Evolutionary conservation across 106 monocot species (phyloP).

Genomic region (Dendrobium chrysotoxum): DNA sequence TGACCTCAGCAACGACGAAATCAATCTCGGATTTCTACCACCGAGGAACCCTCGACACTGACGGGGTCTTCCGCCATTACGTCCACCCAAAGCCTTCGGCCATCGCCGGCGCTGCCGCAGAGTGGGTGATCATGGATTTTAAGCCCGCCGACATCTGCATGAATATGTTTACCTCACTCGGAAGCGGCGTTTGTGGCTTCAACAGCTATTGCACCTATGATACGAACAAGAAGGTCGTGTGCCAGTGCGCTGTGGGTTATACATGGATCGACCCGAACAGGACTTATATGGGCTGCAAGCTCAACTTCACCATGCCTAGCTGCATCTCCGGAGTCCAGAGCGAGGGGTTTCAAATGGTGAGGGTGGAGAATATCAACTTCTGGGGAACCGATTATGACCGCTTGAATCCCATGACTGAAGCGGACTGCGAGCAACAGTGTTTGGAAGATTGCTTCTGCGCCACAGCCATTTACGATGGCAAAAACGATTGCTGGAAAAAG

Average conservation of each 20-base stretch:
- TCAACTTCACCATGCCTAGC: background rate
- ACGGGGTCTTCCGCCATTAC: conserved; percentile 10
- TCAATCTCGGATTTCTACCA: background rate
- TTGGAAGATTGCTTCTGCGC: background rate
- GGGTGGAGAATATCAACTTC: background rate
- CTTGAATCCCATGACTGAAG: conserved; percentile 1
- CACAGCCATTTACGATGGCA: background rate
- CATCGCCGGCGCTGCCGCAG: background rate
- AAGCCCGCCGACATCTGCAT: background rate
- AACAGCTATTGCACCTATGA: conserved; percentile 8
- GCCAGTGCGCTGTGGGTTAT: conserved; percentile 7
- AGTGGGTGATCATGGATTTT: background rate
- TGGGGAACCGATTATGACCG: background rate
- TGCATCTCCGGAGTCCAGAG: background rate
- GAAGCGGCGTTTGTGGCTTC: conserved; percentile 10
- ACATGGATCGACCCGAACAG: conserved; percentile 4
- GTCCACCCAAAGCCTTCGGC: background rate
- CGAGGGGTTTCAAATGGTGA: background rate
- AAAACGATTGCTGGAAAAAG: background rate
- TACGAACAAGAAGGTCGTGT: background rate
- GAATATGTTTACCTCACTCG: background rate
- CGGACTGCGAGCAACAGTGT: background rate
- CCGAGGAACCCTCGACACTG: conserved; percentile 3
- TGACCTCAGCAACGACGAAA: background rate
- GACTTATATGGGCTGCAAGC: conserved; percentile 11